Conservation (phyloP, 306 rosid genomes). For the Rubus parviflorus region DNA sequence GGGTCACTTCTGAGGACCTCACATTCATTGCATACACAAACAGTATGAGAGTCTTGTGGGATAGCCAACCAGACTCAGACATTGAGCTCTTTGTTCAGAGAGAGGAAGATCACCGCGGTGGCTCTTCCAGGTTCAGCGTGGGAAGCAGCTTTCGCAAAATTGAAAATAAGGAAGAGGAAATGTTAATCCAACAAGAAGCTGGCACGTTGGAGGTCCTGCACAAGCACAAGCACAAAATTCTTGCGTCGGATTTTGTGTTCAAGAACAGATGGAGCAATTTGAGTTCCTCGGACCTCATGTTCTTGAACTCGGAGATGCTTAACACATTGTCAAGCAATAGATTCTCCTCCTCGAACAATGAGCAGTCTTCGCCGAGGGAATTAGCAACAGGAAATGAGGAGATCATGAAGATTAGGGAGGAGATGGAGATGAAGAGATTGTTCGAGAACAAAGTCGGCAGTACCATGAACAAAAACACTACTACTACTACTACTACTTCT, state of each 20-base stretch:
- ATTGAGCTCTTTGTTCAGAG: constrained; percentile 79
- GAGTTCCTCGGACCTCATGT: constrained; percentile 84
- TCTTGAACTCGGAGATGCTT: constrained; percentile 78
- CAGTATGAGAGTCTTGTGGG: constrained; percentile 61
- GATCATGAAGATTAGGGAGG: constrained; percentile 53
- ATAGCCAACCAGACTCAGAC: constrained; percentile 53
- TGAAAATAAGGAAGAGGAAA: constrained; percentile 45
- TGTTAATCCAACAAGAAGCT: constrained; percentile 37
- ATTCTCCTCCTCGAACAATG: constrained; percentile 37
- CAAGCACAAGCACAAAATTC: constrained; percentile 72
- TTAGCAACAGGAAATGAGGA: constrained; percentile 34
- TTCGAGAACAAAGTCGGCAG: constrained; percentile 56
- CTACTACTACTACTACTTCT: constrained; percentile 1
- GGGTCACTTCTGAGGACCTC: constrained; percentile 62
- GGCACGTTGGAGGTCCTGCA: constrained; percentile 36
- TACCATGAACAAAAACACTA: constrained; percentile 25
- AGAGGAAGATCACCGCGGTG: constrained; percentile 55
- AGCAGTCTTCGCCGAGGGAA: background rate
- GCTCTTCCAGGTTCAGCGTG: constrained; percentile 74
- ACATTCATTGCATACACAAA: constrained; percentile 49
- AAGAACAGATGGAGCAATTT: constrained; percentile 87
- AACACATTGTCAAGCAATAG: constrained; percentile 56
- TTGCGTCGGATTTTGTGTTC: constrained; percentile 68
- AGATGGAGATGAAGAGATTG: constrained; percentile 64
- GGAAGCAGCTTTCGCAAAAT: constrained; percentile 84